These are phyloP conservation scores for Pleomassaria siparia DNA, from an alignment of 2,329 filamentous ascomycete genomes.

Conservation along the genomic window DNA sequence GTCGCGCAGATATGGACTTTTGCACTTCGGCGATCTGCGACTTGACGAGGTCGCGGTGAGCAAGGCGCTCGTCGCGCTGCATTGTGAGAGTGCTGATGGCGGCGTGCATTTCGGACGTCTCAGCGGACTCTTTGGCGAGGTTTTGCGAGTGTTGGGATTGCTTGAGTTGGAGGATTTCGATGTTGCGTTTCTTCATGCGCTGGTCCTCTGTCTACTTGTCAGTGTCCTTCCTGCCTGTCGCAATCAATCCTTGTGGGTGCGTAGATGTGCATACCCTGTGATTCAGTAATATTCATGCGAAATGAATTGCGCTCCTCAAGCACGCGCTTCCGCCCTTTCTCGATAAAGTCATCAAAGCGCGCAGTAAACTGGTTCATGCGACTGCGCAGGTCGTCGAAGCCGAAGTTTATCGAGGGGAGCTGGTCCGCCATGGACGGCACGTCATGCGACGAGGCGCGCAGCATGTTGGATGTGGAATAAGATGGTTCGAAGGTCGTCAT, in stretches of 20 bases:
- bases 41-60: constrained; percentile 58
- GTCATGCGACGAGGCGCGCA: constrained; percentile 60
- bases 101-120: constrained; percentile 66
- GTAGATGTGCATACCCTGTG: constrained; percentile 67
- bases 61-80: constrained; percentile 57
- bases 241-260: neutral
- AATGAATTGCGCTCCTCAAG: constrained; percentile 94
- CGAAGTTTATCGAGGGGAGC: constrained; percentile 89
- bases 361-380: constrained; percentile 92
- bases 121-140: constrained; percentile 73
- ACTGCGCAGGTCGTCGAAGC: constrained; percentile 91
- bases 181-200: constrained; percentile 83
- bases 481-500: constrained; percentile 69
- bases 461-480: constrained; percentile 60
- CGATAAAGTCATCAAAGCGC: constrained; percentile 92
- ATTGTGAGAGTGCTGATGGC: constrained; percentile 59
- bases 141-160: constrained; percentile 70
- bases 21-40: constrained; percentile 66
- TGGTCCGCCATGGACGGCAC: constrained; percentile 72
- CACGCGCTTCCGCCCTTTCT: constrained; percentile 83
- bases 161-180: constrained; percentile 78
- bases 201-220: constrained; percentile 72
- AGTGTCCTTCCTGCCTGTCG: constrained; percentile 1
- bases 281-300: constrained; percentile 82
- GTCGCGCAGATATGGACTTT: constrained; percentile 66